Conservation (phyloP, 108 stramenopile genomes). For the Cyclostephanos tholiformis region DNA sequence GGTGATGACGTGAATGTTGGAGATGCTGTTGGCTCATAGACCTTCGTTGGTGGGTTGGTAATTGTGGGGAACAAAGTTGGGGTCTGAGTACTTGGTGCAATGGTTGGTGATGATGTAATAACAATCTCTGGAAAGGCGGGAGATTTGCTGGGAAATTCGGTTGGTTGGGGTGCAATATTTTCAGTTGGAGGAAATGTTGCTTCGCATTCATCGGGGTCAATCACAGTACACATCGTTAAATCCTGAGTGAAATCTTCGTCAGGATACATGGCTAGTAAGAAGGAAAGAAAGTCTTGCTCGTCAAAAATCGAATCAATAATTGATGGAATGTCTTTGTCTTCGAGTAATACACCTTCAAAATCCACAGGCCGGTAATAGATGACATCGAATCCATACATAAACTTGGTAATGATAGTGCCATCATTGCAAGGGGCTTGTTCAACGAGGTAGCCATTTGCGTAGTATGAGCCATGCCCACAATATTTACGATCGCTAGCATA, state of each 20-base stretch:
- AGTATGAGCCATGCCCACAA: slow-evolving; percentile 36
- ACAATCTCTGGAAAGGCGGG: background rate
- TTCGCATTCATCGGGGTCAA: slow-evolving; percentile 24
- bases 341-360: slow-evolving; percentile 21
- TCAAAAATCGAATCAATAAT: slow-evolving; percentile 28
- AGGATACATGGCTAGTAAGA: slow-evolving; percentile 17
- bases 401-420: slow-evolving; percentile 37
- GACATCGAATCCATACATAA: slow-evolving; percentile 42
- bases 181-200: slow-evolving; percentile 22
- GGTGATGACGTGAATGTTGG: slow-evolving; percentile 2
- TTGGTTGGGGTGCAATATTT: slow-evolving; percentile 8
- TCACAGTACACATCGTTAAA: slow-evolving; percentile 19
- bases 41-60: slow-evolving; percentile 3
- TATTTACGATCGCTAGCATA: slow-evolving; percentile 23
- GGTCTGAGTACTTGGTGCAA: background rate
- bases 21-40: slow-evolving; percentile 9
- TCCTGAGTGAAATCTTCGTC: slow-evolving; percentile 26
- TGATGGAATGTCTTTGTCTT: slow-evolving; percentile 12
- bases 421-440: slow-evolving; percentile 24
- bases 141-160: slow-evolving; percentile 2
- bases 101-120: background rate
- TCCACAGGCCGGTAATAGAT: slow-evolving; percentile 39
- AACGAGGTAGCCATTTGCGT: slow-evolving; percentile 28
- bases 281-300: slow-evolving; percentile 17
- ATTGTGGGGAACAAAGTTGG: slow-evolving; percentile 3